Evolutionary conservation across 192 early-diverging fungal species (phyloP).

Genomic region (Rhizoclosmatium globosum): DNA sequence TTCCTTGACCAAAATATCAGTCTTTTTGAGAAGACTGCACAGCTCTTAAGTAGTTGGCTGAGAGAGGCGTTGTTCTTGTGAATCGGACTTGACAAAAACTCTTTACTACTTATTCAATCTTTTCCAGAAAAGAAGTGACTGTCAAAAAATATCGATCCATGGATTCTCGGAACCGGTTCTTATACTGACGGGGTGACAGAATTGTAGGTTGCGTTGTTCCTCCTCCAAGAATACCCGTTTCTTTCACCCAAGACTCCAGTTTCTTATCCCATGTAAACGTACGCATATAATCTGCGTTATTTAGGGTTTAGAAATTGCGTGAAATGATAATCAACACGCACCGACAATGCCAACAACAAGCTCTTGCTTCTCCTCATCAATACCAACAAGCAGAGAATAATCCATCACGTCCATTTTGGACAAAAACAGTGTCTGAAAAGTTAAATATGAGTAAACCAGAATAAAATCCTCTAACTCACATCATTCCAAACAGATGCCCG

Average conservation of each 20-base stretch:
- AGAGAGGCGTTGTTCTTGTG: too few relatives aligned
- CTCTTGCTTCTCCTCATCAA: constrained; percentile 86
- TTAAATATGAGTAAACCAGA: too few relatives aligned
- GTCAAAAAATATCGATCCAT: constrained; percentile 93
- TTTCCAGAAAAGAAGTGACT: constrained; percentile 61
- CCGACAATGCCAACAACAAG: constrained; percentile 97
- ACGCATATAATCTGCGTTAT: constrained; percentile 84
- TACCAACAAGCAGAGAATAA: constrained; percentile 94
- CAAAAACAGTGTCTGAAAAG: constrained; percentile 77
- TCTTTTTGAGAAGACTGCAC: too few relatives aligned
- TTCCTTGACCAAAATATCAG: too few relatives aligned
- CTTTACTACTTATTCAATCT: not conserved
- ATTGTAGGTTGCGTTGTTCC: constrained; percentile 94
- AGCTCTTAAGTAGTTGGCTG: too few relatives aligned
- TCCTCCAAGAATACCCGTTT: constrained; percentile 87
- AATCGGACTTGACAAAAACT: too few relatives aligned
- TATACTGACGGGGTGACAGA: constrained; percentile 93
- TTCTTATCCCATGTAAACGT: constrained; percentile 99
- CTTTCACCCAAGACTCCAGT: constrained; percentile 98
- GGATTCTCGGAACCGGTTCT: constrained; percentile 89
- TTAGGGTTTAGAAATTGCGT: not conserved
- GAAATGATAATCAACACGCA: constrained; percentile 38
- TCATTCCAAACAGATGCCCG: constrained; percentile 91
- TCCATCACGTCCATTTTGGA: constrained; percentile 96
- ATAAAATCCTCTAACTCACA: not conserved